Evolutionary conservation across 2,329 filamentous ascomycete genomes (phyloP).

Genomic region (Aspergillus sp.): DNA sequence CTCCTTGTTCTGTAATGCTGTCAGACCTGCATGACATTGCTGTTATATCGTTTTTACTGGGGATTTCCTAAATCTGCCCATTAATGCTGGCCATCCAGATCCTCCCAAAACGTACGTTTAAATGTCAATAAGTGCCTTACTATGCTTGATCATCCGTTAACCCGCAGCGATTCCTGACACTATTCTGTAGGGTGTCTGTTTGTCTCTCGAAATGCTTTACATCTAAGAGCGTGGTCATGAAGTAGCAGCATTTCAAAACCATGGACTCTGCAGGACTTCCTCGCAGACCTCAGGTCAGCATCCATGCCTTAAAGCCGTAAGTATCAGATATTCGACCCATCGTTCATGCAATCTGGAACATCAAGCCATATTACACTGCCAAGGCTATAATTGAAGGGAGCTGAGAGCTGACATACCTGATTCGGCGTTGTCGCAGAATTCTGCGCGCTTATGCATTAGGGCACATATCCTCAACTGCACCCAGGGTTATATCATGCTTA

Average conservation of each 20-base stretch:
- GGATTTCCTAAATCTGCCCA: background rate
- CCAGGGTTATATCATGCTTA: slow-evolving; percentile 44
- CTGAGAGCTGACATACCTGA: background rate
- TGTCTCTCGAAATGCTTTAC: background rate
- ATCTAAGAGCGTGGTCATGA: slow-evolving; percentile 22
- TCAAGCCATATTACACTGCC: background rate
- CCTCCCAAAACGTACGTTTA: background rate
- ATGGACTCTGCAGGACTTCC: slow-evolving; percentile 28
- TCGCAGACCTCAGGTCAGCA: slow-evolving; percentile 22
- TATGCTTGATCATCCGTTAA: background rate
- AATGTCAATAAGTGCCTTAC: background rate
- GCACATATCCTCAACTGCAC: slow-evolving; percentile 49
- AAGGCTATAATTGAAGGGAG: background rate
- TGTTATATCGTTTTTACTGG: background rate
- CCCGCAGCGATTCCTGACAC: background rate
- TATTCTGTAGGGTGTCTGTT: background rate
- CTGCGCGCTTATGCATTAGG: slow-evolving; percentile 50
- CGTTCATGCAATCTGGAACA: slow-evolving; percentile 2
- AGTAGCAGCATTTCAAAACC: slow-evolving; percentile 19
- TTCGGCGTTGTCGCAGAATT: slow-evolving; percentile 26
- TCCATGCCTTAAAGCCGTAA: slow-evolving; percentile 35
- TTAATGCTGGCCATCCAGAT: background rate
- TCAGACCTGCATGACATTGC: background rate
- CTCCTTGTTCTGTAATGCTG: background rate
- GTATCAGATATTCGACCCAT: slow-evolving; percentile 17